These are phyloP conservation scores for Sordariomycetes sp. DNA, from an alignment of 2,329 filamentous ascomycete genomes.

Conservation along the genomic window DNA sequence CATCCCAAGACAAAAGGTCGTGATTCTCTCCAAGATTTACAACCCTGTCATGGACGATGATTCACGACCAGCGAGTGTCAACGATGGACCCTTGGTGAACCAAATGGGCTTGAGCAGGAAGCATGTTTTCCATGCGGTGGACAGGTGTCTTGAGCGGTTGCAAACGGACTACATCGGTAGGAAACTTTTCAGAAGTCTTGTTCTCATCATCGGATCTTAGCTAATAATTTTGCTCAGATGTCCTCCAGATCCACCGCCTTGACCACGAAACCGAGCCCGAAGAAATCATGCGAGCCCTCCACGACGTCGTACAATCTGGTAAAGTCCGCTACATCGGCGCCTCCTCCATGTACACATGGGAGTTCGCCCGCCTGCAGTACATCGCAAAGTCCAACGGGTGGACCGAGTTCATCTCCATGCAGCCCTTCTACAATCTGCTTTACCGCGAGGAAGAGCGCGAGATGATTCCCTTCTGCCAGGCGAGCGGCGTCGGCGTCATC, in stretches of 20 bases:
- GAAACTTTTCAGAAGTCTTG: no score
- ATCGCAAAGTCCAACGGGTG: slow-evolving; percentile 51
- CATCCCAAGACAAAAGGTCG: no score
- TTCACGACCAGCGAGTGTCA: no score
- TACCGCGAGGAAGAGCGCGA: no score
- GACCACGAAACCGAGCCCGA: slow-evolving; percentile 62
- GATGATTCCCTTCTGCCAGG: no score
- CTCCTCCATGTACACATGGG: slow-evolving; percentile 59
- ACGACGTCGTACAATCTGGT: slow-evolving; percentile 58
- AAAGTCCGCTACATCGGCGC: slow-evolving; percentile 67
- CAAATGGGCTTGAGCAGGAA: slow-evolving; percentile 59
- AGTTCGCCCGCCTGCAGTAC: slow-evolving; percentile 54
- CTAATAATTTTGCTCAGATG: no score
- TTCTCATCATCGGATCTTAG: no score
- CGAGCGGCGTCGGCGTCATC: no score
- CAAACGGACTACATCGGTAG: slow-evolving; percentile 53
- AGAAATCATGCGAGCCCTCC: slow-evolving; percentile 62
- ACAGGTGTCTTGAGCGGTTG: slow-evolving; percentile 46
- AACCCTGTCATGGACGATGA: no score
- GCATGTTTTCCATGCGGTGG: slow-evolving; percentile 49
- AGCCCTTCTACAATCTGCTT: slow-evolving; percentile 62
- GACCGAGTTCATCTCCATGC: slow-evolving; percentile 56
- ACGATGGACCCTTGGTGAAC: slow-evolving; percentile 55
- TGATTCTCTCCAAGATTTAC: no score
- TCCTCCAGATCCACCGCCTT: slow-evolving; percentile 61